Evolutionary conservation across 2,329 filamentous ascomycete genomes (phyloP).

Genomic region (Alternaria brassicae): DNA sequence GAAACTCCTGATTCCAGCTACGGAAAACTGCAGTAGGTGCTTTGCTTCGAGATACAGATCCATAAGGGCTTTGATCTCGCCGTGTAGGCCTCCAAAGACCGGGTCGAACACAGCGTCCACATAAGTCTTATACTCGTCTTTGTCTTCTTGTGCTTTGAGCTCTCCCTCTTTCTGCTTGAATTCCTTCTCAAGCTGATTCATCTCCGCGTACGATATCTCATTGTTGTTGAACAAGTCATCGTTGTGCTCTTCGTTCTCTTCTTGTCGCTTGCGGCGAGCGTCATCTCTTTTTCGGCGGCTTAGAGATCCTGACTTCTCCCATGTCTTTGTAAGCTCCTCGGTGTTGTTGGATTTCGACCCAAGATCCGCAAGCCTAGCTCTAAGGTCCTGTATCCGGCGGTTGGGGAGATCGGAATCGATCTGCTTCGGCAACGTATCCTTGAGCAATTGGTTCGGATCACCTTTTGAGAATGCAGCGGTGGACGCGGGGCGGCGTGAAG

Average conservation of each 20-base stretch:
- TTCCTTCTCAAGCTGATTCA: slow-evolving; percentile 62
- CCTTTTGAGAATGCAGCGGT: slow-evolving; percentile 21
- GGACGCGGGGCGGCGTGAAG: slow-evolving; percentile 24
- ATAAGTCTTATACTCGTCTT: slow-evolving; percentile 60
- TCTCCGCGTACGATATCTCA: slow-evolving; percentile 65
- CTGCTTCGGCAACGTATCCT: slow-evolving; percentile 30
- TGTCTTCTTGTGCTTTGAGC: slow-evolving; percentile 61
- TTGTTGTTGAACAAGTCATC: slow-evolving; percentile 63
- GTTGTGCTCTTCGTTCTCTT: slow-evolving; percentile 60
- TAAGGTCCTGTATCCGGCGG: slow-evolving; percentile 31
- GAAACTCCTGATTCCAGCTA: slow-evolving; percentile 33
- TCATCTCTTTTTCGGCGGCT: slow-evolving; percentile 56
- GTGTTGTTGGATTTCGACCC: slow-evolving; percentile 30
- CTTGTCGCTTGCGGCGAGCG: slow-evolving; percentile 59
- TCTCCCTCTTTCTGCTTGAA: slow-evolving; percentile 62
- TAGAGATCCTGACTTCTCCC: slow-evolving; percentile 56
- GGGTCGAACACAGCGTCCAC: slow-evolving; percentile 59
- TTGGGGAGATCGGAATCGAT: slow-evolving; percentile 19
- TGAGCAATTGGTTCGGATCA: slow-evolving; percentile 26
- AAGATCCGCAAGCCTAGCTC: slow-evolving; percentile 22
- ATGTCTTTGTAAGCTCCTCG: slow-evolving; percentile 42
- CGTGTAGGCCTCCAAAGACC: slow-evolving; percentile 57
- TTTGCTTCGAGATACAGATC: slow-evolving; percentile 53
- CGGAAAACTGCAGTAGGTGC: slow-evolving; percentile 31
- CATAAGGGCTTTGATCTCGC: slow-evolving; percentile 59